A percentile compares a stretch with the other conserved stretches of the same genome.
phyloP scores from a whole-genome alignment of 192 early-diverging fungal species.

The Backusella liffmaniae region DNA sequence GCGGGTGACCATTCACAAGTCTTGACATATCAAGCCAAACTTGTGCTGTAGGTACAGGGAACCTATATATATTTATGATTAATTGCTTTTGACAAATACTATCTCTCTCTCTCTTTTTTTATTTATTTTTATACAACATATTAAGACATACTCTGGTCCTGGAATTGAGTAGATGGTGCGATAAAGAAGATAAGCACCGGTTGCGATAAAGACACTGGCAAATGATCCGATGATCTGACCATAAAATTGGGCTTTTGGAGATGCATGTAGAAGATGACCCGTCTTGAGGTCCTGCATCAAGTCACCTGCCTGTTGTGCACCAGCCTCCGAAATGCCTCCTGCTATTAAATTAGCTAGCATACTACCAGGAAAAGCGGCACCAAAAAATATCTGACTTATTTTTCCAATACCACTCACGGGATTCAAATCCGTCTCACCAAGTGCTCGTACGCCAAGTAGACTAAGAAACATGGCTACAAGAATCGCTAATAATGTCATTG shows the following conservation, averaged over 20 bases:
- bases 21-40: constrained; percentile 80
- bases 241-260: constrained; percentile 81
- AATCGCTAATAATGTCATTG: constrained; percentile 68
- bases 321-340: constrained; percentile 77
- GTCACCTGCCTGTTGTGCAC: constrained; percentile 66
- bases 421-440: constrained; percentile 84
- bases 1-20: constrained; percentile 69
- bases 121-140: neutral
- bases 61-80: constrained; percentile 14
- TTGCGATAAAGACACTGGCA: constrained; percentile 66
- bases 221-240: constrained; percentile 81
- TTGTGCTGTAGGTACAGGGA: constrained; percentile 71
- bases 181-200: constrained; percentile 69
- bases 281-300: constrained; percentile 76
- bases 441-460: constrained; percentile 77
- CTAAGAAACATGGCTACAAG: constrained; percentile 70
- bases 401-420: constrained; percentile 84
- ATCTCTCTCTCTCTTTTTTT: neutral
- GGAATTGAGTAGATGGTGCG: constrained; percentile 69
- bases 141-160: constrained; percentile 39
- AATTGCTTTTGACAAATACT: neutral
- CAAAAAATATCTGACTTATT: constrained; percentile 83
- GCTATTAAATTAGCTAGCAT: constrained; percentile 76
- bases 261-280: constrained; percentile 78
- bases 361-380: constrained; percentile 67